Evolutionary conservation across 108 stramenopile genomes (phyloP), one percentile per base, ranked within the genome.

Genomic region (Cylindrotheca fusiformis): DNA sequence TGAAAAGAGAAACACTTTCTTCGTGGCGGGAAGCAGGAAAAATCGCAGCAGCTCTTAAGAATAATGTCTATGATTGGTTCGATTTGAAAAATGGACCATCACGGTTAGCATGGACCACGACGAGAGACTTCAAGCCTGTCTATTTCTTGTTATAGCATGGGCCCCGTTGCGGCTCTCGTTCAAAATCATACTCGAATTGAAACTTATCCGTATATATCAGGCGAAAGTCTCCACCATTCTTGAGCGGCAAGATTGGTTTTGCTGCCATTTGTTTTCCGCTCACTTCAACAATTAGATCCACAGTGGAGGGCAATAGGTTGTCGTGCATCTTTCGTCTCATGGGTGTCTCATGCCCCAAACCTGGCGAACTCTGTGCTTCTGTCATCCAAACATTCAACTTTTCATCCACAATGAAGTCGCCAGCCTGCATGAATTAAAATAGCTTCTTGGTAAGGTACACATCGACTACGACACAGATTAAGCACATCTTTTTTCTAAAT

Each of bases 351-450:
- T 51, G 46, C n/a, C 56, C 10, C 26, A 46, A 28, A 24, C 45
- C 46, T 44, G 57, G 22, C 27, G 21, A 6, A 20, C 22, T 52
- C 18, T 69, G 68, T 1, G 50, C 19, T 49, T 69, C 68, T 12
- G 55, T 30, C n/a, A 52, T 33, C 47, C 45, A 69, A 28, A 57
- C 68, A 32, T 69, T 55, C 59, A 69, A 49, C 18, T 69, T 44
- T 3, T 61, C 10, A 32, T 69, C 68, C 17, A 69, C n/a, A 29
- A 60, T 51, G 19, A 69, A 69, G 36, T 69, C 68, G 20, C n/a
- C 46, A 20, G 32, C 68, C 51, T 41, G 36, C 14, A 14, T 41
- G 36, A 6, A 14, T 41, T 14, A 6, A 41, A n/a, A n/a, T n/a
- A n/a, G n/a, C n/a, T n/a, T n/a, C n/a, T n/a, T n/a, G n/a, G n/a